These are phyloP conservation scores for Fragaria ananassa DNA, from an alignment of 306 rosid genomes.

Conservation along the genomic window DNA sequence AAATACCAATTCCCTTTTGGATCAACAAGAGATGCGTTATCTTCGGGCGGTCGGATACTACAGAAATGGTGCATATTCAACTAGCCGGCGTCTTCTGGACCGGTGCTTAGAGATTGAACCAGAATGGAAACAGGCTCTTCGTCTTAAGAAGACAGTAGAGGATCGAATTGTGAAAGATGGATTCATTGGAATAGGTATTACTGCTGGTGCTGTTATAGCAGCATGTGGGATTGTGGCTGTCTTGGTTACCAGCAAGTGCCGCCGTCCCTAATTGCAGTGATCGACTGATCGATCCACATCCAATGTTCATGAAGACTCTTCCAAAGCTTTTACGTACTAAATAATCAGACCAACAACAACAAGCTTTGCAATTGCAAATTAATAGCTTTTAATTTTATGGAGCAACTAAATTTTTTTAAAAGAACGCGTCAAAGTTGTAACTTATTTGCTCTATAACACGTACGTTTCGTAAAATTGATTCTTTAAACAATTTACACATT, in stretches of 20 bases:
- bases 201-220: neutral
- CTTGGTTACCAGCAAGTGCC: neutral
- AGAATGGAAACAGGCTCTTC: neutral
- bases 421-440: too few relatives aligned
- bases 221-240: neutral
- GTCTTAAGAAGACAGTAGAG: neutral
- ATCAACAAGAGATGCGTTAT: constrained; percentile 80
- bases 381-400: too few relatives aligned
- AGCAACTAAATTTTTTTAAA: too few relatives aligned
- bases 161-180: neutral
- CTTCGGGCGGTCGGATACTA: constrained; percentile 78
- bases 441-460: too few relatives aligned
- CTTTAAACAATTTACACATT: too few relatives aligned
- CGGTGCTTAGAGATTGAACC: constrained; percentile 57
- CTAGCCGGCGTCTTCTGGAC: constrained; percentile 65
- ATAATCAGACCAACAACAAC: neutral
- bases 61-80: constrained; percentile 64
- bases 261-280: neutral
- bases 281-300: neutral
- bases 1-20: constrained; percentile 38
- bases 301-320: neutral
- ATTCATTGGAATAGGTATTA: neutral
- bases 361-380: neutral
- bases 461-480: too few relatives aligned
- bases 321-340: neutral